Conservation (phyloP, 2,329 filamentous ascomycete genomes). For the Monilinia aucupariae region DNA sequence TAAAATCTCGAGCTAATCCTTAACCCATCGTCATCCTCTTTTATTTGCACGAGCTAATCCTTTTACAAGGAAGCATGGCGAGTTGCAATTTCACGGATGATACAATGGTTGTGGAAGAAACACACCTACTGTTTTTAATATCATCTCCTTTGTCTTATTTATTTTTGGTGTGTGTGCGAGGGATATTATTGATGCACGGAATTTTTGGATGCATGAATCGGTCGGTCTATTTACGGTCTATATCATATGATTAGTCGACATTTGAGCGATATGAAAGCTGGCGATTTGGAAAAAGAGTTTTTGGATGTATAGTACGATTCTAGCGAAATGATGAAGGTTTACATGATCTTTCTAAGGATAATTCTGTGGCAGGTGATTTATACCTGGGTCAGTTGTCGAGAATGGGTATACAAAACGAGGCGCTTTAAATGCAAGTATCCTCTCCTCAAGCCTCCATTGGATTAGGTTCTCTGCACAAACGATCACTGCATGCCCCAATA, state of each 20-base stretch:
- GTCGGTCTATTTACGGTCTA: conserved; percentile 5
- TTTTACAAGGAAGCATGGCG: conserved; percentile 4
- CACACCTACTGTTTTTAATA: background rate
- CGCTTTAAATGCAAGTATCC: background rate
- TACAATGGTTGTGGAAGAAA: background rate
- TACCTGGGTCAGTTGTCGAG: background rate
- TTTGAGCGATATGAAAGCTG: background rate
- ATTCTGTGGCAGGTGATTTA: background rate
- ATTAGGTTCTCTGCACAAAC: background rate
- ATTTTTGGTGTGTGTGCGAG: background rate
- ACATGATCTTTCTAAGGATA: background rate
- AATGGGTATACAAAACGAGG: background rate
- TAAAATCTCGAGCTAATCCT: background rate
- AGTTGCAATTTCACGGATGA: background rate
- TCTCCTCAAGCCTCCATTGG: background rate
- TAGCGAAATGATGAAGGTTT: background rate
- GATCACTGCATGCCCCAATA: background rate
- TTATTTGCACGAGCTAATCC: background rate
- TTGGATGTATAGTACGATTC: conserved; percentile 11
- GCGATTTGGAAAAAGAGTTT: background rate
- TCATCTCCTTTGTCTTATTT: conserved; percentile 6
- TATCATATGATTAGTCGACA: conserved; percentile 2
- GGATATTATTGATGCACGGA: background rate
- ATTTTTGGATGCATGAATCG: background rate
- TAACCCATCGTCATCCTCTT: background rate